Evolutionary conservation across 2,329 filamentous ascomycete genomes (phyloP).

Genomic region (Cadophora malorum): DNA sequence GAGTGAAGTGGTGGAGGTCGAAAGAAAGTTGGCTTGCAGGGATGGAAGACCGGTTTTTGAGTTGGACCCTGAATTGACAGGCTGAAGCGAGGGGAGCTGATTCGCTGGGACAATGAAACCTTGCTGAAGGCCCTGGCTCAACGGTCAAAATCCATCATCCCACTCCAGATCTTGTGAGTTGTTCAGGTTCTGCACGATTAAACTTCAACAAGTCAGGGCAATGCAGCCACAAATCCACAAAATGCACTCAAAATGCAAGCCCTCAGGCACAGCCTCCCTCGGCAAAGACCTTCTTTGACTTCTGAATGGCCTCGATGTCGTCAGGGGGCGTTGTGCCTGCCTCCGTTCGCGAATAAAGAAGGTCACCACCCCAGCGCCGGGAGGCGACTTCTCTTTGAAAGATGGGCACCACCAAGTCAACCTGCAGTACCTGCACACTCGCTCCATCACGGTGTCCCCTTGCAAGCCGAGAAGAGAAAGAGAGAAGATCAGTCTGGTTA

Average conservation of each 20-base stretch:
- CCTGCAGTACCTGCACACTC: background rate
- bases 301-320: constrained; percentile 30
- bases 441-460: constrained; percentile 39
- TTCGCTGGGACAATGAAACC: background rate
- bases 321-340: constrained; percentile 33
- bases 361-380: constrained; percentile 26
- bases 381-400: constrained; percentile 40
- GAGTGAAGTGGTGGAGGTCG: background rate
- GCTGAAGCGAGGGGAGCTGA: constrained; percentile 9
- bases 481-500: constrained; percentile 29
- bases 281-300: constrained; percentile 13
- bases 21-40: constrained; percentile 15
- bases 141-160: constrained; percentile 1
- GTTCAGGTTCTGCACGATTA: background rate
- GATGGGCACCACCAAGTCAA: constrained; percentile 40
- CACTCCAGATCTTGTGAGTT: background rate
- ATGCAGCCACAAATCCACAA: constrained; percentile 8
- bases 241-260: constrained; percentile 22
- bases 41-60: constrained; percentile 22
- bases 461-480: constrained; percentile 28
- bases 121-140: background rate
- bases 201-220: constrained; percentile 7
- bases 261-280: constrained; percentile 28
- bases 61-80: constrained; percentile 15
- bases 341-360: constrained; percentile 34